Base-by-base conservation (phyloP, 257 asterid genomes). In the Cruciata laevipes region DNA sequence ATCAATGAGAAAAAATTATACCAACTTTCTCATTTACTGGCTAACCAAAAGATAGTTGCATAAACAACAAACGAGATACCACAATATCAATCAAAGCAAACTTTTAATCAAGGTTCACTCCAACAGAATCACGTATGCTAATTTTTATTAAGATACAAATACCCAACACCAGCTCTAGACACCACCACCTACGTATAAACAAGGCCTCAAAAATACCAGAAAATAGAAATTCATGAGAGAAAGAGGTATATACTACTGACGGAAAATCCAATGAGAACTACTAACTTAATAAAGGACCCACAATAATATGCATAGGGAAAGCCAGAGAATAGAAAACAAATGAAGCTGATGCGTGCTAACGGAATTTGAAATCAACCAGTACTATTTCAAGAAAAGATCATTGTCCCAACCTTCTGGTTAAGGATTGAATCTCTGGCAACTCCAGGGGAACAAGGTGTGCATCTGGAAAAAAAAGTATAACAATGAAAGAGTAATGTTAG, bases 401-500 rank as follows among this genome's bases (percentile, higher is more conserved):
- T 32, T 10, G 16, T 24, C 51, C 65, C 31, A 76, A 90, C 96
- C 98, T 89, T 81, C 84, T 90, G 56, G 97, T 83, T 81, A 89
- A 77, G 66, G 91, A 78, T 70, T 89, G 86, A 68, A 92, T 82
- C 85, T 86, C 95, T 64, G 95, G 87, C 82, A 93, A 76, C 77
- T 93, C 97, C 38, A 89, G 90, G 1, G 97, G 96, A 69, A 93
- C 85, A 69, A 89, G 97, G 77, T 93, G 98, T 69, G 98, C 96
- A 93, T 66, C 70, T 66, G 70, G 0, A 30, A 66, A 27, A 66
- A 40, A 11, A 53, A 27, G 1, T 6, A 7, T 17, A 61, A 27
- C 13, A 17, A 3, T 0, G 20, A 59, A 59, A 65, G 49, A 17
- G 11, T 12, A 66, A 65, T 13, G n/a, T 49, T 20, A 13, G 30